These are phyloP conservation scores for Aureobasidium namibiae DNA, from an alignment of 2,329 filamentous ascomycete genomes.

Conservation along the genomic window DNA sequence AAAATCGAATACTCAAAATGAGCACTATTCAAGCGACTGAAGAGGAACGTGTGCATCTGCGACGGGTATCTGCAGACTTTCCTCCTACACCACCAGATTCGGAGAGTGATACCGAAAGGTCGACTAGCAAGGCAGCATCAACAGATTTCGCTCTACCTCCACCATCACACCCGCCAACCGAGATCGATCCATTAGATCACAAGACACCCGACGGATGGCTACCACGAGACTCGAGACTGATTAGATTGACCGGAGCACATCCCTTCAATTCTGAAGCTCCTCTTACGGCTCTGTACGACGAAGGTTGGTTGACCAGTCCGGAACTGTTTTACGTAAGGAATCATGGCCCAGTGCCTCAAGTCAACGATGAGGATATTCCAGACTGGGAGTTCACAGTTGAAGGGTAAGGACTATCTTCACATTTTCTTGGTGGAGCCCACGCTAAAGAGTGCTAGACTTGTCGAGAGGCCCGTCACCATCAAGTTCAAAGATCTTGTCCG, in stretches of 20 bases:
- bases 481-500: slow-evolving; percentile 63
- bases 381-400: slow-evolving; percentile 79
- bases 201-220: slow-evolving; percentile 81
- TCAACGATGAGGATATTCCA: slow-evolving; percentile 61
- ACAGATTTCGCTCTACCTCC: slow-evolving; percentile 61
- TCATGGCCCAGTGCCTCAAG: slow-evolving; percentile 73
- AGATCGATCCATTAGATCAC: slow-evolving; percentile 65
- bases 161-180: slow-evolving; percentile 45
- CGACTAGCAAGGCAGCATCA: slow-evolving; percentile 42
- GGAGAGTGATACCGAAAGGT: slow-evolving; percentile 24
- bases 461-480: slow-evolving; percentile 65
- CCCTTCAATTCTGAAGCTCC: slow-evolving; percentile 89
- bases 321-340: slow-evolving; percentile 90
- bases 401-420: slow-evolving; percentile 36
- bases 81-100: slow-evolving; percentile 32
- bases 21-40: slow-evolving; percentile 13
- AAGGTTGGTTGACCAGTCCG: slow-evolving; percentile 78
- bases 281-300: slow-evolving; percentile 65
- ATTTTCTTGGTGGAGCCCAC: background rate
- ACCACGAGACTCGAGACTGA: slow-evolving; percentile 68
- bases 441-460: slow-evolving; percentile 39
- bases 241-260: slow-evolving; percentile 79
- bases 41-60: slow-evolving; percentile 19
- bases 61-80: slow-evolving; percentile 19
- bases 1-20: slow-evolving; percentile 13